Base-by-base conservation (phyloP, 371 early-diverging fungal species). In the Mucor mucedo region DNA sequence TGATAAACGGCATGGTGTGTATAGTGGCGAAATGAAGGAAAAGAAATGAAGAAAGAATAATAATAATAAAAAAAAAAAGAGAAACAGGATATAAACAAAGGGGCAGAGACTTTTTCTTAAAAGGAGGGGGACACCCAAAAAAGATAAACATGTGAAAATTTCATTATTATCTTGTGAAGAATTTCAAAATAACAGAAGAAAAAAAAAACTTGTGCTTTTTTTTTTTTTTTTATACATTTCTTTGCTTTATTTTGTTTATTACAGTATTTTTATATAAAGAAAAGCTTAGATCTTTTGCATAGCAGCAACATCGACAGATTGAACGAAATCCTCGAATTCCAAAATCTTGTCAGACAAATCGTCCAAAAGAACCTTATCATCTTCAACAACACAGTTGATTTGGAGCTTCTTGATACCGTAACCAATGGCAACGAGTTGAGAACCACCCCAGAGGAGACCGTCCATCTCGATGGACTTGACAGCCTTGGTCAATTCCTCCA, bases 251-350 rank as follows among this genome's bases (percentile, higher is more conserved):
- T 21, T 21, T 21, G 21, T 21, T 44, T 14, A 14, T 48, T 6
- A 27, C 5, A 28, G 28, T 28, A 28, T 45, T 16, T 45, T 16
- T 4, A 11, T 3, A 50, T 6, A 50, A 13, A 30, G n/a, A 56
- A 2, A 29, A 58, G 93, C n/a, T 93, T 94, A 96, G 83, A 96
- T 86, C 91, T 96, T 96, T 83, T 91, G 90, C 91, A 95, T 93
- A 55, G 95, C 84, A 75, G 87, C 91, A 76, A 95, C 82, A 78
- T 97, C 97, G 70, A 96, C 93, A 72, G 93, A 93, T 86, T 97
- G 97, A 71, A 95, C 91, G 69, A 82, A 85, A 78, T 96, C 97
- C 78, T 92, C 95, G 62, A 89, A 84, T 41, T 71, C 91, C 29
- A 64, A 63, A 76, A 97, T 95, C 72, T 84, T 54, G 53, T 95